A percentile compares a stretch with the other conserved stretches of the same genome.
Evolutionary conservation across 768 basidiomycete genomes (phyloP).

Genomic region (Boletus fagicola): DNA sequence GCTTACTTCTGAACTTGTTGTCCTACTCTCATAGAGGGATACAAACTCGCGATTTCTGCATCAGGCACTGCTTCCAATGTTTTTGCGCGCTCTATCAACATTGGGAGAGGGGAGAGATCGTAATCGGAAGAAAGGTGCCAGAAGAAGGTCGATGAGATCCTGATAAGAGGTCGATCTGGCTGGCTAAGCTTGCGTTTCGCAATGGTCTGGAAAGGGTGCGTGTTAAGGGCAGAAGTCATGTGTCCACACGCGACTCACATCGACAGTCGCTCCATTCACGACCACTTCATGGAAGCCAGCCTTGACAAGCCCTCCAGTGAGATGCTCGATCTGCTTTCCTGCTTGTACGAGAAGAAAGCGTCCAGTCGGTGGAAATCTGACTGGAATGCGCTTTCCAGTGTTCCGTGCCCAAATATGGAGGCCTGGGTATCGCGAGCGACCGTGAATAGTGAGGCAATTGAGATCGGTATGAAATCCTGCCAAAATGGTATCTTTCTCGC

Average conservation of each 20-base stretch:
- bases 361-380: conserved; percentile 79
- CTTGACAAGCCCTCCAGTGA: conserved; percentile 80
- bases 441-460: conserved; percentile 91
- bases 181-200: conserved; percentile 52
- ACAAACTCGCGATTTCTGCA: conserved; percentile 41
- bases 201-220: conserved; percentile 48
- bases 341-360: conserved; percentile 89
- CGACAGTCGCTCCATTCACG: conserved; percentile 75
- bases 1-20: conserved; percentile 81
- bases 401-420: conserved; percentile 95
- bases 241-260: conserved; percentile 41
- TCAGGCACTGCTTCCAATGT: conserved; percentile 39
- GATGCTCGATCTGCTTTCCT: conserved; percentile 91
- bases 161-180: conserved; percentile 81
- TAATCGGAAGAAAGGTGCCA: conserved; percentile 90
- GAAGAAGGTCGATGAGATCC: conserved; percentile 97
- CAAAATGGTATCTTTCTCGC: conserved; percentile 75
- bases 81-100: conserved; percentile 48
- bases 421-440: conserved; percentile 82
- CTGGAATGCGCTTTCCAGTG: conserved; percentile 84
- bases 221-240: background rate
- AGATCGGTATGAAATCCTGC: conserved; percentile 95
- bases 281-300: conserved; percentile 96
- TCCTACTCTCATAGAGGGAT: conserved; percentile 78
- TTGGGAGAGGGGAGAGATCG: conserved; percentile 65